Conservation (phyloP, 2,329 filamentous ascomycete genomes). For the Alternaria conjuncta region DNA sequence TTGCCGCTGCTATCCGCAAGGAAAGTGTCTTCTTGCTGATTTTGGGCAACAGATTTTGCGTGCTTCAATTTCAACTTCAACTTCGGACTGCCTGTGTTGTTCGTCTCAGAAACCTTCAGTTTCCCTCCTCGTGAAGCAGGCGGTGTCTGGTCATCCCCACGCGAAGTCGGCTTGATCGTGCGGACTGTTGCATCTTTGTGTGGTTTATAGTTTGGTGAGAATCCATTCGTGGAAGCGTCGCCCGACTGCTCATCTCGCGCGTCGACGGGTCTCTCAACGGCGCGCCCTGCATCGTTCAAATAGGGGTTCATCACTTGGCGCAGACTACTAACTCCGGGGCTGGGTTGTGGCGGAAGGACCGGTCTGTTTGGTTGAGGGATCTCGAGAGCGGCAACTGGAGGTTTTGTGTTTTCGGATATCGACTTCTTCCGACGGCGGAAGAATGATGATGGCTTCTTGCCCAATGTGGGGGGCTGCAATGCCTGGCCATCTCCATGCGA, state of each 20-base stretch:
- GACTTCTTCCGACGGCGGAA: conserved; percentile 95
- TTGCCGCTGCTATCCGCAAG: conserved; percentile 61
- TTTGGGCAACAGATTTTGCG: conserved; percentile 26
- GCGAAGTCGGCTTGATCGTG: conserved; percentile 61
- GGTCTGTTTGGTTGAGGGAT: conserved; percentile 42
- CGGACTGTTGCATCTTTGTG: conserved; percentile 75
- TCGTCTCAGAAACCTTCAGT: conserved; percentile 28
- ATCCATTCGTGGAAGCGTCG: conserved; percentile 60
- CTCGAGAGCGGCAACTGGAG: conserved; percentile 62
- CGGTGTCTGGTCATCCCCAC: conserved; percentile 29
- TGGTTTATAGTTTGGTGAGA: conserved; percentile 78
- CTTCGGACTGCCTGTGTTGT: conserved; percentile 41
- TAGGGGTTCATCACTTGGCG: conserved; percentile 89
- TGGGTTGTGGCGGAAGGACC: conserved; percentile 44
- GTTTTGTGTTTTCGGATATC: conserved; percentile 69
- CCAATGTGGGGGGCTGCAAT: conserved; percentile 56
- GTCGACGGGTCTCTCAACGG: conserved; percentile 34
- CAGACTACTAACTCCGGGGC: conserved; percentile 74
- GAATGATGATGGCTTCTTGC: conserved; percentile 94
- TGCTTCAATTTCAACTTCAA: conserved; percentile 52
- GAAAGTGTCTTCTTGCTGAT: conserved; percentile 55
- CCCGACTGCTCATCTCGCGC: conserved; percentile 34
- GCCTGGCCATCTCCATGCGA: conserved; percentile 31
- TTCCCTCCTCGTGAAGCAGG: conserved; percentile 37
- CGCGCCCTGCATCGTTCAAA: conserved; percentile 53